Evolutionary conservation across 495 filamentous ascomycete species (phyloP).

Genomic region (Xylaria grammica): DNA sequence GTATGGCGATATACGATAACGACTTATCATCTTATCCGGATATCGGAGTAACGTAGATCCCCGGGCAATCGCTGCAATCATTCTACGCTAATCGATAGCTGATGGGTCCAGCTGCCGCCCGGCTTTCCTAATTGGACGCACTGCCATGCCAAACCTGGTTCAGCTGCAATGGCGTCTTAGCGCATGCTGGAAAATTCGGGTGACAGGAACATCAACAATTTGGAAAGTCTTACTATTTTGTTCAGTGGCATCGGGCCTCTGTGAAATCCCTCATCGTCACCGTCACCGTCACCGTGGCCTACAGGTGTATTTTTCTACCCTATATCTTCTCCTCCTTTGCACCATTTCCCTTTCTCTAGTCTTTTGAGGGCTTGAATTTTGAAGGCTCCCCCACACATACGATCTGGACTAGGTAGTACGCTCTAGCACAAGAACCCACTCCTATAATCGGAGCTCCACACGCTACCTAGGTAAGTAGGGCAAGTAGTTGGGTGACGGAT

Average conservation of each 20-base stretch:
- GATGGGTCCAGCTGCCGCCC: conserved; percentile 12
- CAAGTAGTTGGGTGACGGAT: not conserved
- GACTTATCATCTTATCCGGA: not conserved
- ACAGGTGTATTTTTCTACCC: not conserved
- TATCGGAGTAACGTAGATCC: conserved; percentile 13
- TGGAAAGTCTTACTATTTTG: conserved; percentile 22
- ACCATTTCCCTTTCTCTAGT: not conserved
- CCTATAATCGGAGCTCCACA: conserved; percentile 24
- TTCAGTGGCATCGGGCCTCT: not conserved
- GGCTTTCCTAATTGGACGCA: conserved; percentile 16
- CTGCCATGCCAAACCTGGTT: not conserved
- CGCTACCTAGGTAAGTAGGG: not conserved
- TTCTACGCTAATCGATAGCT: conserved; percentile 6
- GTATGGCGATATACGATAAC: conserved; percentile 10
- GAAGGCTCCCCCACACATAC: not conserved
- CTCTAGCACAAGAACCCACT: conserved; percentile 16
- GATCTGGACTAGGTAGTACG: conserved; percentile 2
- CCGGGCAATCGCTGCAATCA: not conserved
- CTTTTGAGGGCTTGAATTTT: not conserved
- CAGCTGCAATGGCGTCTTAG: conserved; percentile 21
- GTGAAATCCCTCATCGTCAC: conserved; percentile 16
- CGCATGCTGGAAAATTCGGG: conserved; percentile 18
- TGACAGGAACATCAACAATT: conserved; percentile 14
- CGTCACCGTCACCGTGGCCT: not conserved
- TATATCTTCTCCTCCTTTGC: not conserved